phyloP scores from a whole-genome alignment of 805 yeast species.

The Blastobotrys terrestris region DNA sequence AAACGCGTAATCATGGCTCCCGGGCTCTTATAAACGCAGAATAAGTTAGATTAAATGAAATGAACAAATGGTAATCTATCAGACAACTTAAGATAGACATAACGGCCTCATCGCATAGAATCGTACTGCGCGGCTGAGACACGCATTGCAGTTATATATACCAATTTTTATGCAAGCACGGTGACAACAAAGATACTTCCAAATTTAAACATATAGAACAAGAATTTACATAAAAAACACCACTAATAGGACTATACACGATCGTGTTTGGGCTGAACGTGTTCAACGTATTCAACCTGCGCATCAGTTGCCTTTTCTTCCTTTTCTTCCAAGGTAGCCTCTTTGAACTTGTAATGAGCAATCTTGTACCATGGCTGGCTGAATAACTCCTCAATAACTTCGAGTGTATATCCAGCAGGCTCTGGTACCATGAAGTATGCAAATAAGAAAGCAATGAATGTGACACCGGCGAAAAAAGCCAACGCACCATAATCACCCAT shows the following conservation, averaged over 20 bases:
- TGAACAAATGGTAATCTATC: too few relatives aligned
- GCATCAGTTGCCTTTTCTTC: not conserved
- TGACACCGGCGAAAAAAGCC: conserved; percentile 40
- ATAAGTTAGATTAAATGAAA: too few relatives aligned
- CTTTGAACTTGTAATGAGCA: conserved; percentile 20
- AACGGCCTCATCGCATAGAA: too few relatives aligned
- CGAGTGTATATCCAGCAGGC: conserved; percentile 44
- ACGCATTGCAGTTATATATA: too few relatives aligned
- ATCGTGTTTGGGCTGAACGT: not conserved
- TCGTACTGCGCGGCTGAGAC: too few relatives aligned
- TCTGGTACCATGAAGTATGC: conserved; percentile 46
- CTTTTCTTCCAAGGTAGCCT: not conserved
- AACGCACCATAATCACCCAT: conserved; percentile 46
- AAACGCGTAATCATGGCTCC: too few relatives aligned
- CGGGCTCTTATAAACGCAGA: too few relatives aligned
- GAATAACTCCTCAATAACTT: conserved; percentile 47
- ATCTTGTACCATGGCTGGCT: conserved; percentile 52
- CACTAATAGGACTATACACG: not conserved
- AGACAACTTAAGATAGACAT: too few relatives aligned
- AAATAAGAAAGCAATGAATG: conserved; percentile 9
- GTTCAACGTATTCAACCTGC: not conserved
- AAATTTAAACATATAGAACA: too few relatives aligned
- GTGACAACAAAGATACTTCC: too few relatives aligned
- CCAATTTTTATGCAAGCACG: too few relatives aligned
- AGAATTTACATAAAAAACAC: too few relatives aligned